Evolutionary conservation across 2,329 filamentous ascomycete genomes (phyloP).

Genomic region (Sporothrix phasma): DNA sequence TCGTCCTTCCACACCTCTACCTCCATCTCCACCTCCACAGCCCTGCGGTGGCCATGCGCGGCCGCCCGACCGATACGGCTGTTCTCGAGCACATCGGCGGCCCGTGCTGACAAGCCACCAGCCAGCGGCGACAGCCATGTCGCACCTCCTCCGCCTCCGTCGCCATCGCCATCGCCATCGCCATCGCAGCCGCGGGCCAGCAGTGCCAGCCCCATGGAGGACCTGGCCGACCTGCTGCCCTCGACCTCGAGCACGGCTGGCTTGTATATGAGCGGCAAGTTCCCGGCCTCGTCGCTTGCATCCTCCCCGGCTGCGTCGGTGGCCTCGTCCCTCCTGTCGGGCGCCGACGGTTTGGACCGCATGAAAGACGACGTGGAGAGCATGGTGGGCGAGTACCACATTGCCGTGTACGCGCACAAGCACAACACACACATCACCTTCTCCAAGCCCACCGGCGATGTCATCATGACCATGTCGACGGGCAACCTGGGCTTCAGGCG

Average conservation of each 20-base stretch:
- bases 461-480: slow-evolving; percentile 63
- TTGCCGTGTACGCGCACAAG: slow-evolving; percentile 78
- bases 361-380: slow-evolving; percentile 26
- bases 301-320: too few relatives aligned
- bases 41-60: slow-evolving; percentile 4
- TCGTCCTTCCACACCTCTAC: neutral
- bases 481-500: slow-evolving; percentile 93
- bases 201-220: slow-evolving; percentile 17
- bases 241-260: neutral
- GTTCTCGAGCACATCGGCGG: slow-evolving; percentile 10
- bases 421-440: slow-evolving; percentile 95
- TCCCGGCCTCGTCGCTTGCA: neutral
- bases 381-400: slow-evolving; percentile 53
- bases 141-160: neutral
- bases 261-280: neutral
- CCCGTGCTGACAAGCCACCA: slow-evolving; percentile 6
- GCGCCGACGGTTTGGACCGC: slow-evolving; percentile 14
- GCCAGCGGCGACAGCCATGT: neutral
- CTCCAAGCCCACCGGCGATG: slow-evolving; percentile 67
- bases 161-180: too few relatives aligned
- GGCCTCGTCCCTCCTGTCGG: neutral
- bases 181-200: slow-evolving; percentile 4
- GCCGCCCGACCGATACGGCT: neutral
- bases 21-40: neutral
- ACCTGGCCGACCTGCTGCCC: slow-evolving; percentile 19